These are phyloP conservation scores for Saitozyma podzolica DNA, from an alignment of 768 basidiomycete genomes.

Conservation along the genomic window DNA sequence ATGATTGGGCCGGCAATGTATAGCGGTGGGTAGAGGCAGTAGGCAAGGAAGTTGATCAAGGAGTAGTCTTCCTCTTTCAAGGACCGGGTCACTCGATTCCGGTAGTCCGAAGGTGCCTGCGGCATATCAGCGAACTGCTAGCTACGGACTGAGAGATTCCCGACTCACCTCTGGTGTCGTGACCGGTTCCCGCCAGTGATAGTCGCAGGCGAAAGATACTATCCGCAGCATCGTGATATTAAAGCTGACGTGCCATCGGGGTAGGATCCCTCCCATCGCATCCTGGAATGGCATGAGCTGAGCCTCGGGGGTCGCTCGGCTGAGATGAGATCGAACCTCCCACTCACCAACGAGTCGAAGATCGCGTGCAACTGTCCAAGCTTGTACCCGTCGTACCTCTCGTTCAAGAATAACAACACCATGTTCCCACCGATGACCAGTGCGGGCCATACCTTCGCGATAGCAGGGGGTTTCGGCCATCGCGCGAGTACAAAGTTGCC, in stretches of 20 bases:
- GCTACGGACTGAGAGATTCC: not conserved
- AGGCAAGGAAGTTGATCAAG: conserved; percentile 73
- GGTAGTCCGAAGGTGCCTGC: conserved; percentile 56
- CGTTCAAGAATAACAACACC: conserved; percentile 72
- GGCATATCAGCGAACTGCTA: not conserved
- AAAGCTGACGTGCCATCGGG: conserved; percentile 89
- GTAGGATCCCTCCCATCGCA: conserved; percentile 64
- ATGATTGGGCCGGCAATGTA: conserved; percentile 96
- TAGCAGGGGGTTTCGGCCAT: conserved; percentile 43
- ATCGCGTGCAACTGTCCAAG: conserved; percentile 62
- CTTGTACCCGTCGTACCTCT: conserved; percentile 70
- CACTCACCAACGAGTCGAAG: conserved; percentile 65
- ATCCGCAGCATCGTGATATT: conserved; percentile 95
- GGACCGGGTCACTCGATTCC: conserved; percentile 61
- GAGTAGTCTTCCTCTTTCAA: conserved; percentile 67
- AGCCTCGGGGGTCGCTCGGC: not conserved
- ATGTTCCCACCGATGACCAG: conserved; percentile 77
- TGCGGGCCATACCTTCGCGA: conserved; percentile 31
- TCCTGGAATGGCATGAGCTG: conserved; percentile 50
- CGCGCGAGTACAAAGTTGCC: conserved; percentile 67
- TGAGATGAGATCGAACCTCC: conserved; percentile 1
- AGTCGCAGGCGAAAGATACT: conserved; percentile 90
- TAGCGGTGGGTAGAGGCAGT: conserved; percentile 85
- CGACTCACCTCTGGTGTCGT: conserved; percentile 17
- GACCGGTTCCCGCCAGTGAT: conserved; percentile 67